These are phyloP conservation scores for Cyclotella distinguenda DNA, from an alignment of 108 stramenopile genomes.

Conservation along the genomic window DNA sequence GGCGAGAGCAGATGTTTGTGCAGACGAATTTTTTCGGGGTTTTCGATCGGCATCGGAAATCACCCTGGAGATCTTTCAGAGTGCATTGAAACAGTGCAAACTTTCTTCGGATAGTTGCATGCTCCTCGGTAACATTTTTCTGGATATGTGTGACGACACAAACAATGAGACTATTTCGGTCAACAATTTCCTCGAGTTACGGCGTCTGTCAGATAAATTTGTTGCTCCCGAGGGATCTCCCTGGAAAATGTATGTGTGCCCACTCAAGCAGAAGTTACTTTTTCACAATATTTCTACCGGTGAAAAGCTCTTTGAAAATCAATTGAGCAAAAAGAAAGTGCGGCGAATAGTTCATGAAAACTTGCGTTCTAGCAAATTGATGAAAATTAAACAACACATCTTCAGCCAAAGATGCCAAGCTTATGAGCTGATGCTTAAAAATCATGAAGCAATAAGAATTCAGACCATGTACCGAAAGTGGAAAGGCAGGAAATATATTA, in stretches of 20 bases:
- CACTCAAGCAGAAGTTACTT: neutral
- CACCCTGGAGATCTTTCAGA: slow-evolving; percentile 4
- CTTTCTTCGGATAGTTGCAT: neutral
- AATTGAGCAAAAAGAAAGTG: slow-evolving; percentile 24
- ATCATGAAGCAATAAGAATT: slow-evolving; percentile 25
- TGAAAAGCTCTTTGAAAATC: slow-evolving; percentile 17
- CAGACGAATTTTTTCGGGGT: slow-evolving; percentile 11
- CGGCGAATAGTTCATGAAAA: slow-evolving; percentile 18
- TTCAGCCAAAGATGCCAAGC: slow-evolving; percentile 16
- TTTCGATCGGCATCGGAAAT: slow-evolving; percentile 1
- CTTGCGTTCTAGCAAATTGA: slow-evolving; percentile 9
- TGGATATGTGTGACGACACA: neutral
- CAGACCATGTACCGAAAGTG: slow-evolving; percentile 26
- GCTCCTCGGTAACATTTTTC: neutral
- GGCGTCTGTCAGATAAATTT: slow-evolving; percentile 9
- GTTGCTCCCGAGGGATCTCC: slow-evolving; percentile 22
- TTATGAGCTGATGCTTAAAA: slow-evolving; percentile 18
- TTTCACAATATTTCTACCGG: slow-evolving; percentile 21
- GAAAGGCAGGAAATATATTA: slow-evolving; percentile 3
- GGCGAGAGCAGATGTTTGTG: neutral
- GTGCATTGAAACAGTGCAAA: slow-evolving; percentile 9
- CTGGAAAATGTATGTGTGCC: slow-evolving; percentile 30
- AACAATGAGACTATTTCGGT: neutral
- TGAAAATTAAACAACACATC: slow-evolving; percentile 7
- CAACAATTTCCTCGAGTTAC: slow-evolving; percentile 6